A percentile compares a stretch with the other conserved stretches of the same genome.
Evolutionary conservation across 129 eudicot genomes (phyloP).

Genomic region (Solidago caesia): DNA sequence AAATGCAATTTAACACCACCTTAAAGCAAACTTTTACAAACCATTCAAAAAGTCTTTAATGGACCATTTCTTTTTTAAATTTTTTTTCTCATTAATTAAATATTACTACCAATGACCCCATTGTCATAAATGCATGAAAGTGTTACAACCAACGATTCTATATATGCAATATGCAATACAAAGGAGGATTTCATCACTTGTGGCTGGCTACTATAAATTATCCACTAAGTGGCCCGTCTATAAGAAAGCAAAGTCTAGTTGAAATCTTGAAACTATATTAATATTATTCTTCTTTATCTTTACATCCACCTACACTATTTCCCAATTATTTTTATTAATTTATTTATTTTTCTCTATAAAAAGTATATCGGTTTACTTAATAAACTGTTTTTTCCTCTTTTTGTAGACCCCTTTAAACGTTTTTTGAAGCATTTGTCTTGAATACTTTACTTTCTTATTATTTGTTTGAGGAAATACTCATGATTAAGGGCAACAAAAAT

Average conservation of each 20-base stretch:
- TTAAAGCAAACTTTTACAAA: slow-evolving; percentile 14
- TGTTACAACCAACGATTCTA: slow-evolving; percentile 23
- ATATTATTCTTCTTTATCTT: slow-evolving; percentile 28
- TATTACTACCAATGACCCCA: slow-evolving; percentile 35
- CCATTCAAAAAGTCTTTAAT: slow-evolving; percentile 25
- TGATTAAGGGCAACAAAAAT: slow-evolving; percentile 28
- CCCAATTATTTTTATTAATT: neutral
- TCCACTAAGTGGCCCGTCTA: slow-evolving; percentile 31
- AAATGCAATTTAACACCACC: slow-evolving; percentile 20
- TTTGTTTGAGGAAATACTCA: slow-evolving; percentile 16
- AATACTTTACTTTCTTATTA: slow-evolving; percentile 6
- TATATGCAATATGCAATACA: neutral
- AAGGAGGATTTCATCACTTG: slow-evolving; percentile 27
- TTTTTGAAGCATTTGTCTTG: slow-evolving; percentile 23
- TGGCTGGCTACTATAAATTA: slow-evolving; percentile 40
- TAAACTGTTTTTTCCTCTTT: neutral
- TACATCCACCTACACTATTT: slow-evolving; percentile 32
- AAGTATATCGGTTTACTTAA: slow-evolving; percentile 21
- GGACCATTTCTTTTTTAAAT: slow-evolving; percentile 30
- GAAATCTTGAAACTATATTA: slow-evolving; percentile 19
- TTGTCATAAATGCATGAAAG: slow-evolving; percentile 46
- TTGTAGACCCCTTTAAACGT: slow-evolving; percentile 26
- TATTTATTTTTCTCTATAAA: slow-evolving; percentile 5
- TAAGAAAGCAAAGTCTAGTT: slow-evolving; percentile 10
- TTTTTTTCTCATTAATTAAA: slow-evolving; percentile 20